Evolutionary conservation across 176 grass and related monocot genomes (phyloP).

Genomic region (Avena insularis): DNA sequence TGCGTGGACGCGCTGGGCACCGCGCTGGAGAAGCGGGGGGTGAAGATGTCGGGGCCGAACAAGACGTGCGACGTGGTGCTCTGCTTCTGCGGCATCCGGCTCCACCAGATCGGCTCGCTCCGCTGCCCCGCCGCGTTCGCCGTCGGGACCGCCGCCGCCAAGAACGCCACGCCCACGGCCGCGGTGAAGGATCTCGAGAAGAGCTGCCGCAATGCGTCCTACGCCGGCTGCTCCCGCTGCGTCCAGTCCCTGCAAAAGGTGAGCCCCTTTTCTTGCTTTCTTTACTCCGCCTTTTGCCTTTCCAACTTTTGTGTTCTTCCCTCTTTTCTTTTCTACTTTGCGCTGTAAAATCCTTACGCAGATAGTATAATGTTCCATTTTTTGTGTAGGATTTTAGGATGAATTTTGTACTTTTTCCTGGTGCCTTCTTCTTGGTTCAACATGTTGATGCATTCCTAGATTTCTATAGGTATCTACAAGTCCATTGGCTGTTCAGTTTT

Average conservation of each 20-base stretch:
- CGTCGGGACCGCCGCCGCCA: slow-evolving; percentile 37
- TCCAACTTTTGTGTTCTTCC: slow-evolving; percentile 9
- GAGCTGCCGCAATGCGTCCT: slow-evolving; percentile 95
- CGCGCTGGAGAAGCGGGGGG: slow-evolving; percentile 71
- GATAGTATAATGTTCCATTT: too few species aligned
- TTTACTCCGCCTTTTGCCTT: slow-evolving; percentile 19
- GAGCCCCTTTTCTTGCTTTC: slow-evolving; percentile 38
- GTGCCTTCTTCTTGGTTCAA: neutral
- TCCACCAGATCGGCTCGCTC: slow-evolving; percentile 98
- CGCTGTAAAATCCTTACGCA: neutral
- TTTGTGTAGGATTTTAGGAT: neutral
- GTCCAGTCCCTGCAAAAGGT: slow-evolving; percentile 94
- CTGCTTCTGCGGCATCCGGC: slow-evolving; percentile 98
- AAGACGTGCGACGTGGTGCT: slow-evolving; percentile 85
- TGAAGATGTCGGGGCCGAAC: slow-evolving; percentile 75
- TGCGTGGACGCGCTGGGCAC: slow-evolving; percentile 85
- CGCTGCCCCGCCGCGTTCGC: slow-evolving; percentile 91
- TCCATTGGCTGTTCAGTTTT: neutral
- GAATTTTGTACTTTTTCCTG: slow-evolving; percentile 5
- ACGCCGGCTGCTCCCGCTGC: slow-evolving; percentile 84
- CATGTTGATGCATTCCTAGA: neutral
- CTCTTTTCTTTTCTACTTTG: neutral
- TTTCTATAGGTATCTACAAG: neutral
- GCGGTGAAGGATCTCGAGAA: slow-evolving; percentile 79
- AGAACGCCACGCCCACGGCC: slow-evolving; percentile 87